Conservation (phyloP, 148 eudicot species). For the Chenopodium quinoa region DNA sequence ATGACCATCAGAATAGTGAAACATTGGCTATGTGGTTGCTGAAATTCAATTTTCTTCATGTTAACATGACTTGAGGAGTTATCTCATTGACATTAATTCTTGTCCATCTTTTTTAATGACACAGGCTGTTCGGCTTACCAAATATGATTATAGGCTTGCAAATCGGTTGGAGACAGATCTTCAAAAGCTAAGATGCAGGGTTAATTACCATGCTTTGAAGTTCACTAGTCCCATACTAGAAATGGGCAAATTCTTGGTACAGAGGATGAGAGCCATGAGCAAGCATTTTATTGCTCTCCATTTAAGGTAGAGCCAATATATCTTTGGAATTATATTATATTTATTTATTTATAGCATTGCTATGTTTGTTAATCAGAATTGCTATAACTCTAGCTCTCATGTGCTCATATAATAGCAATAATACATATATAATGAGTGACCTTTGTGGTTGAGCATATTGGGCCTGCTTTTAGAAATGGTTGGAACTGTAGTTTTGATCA, state of each 20-base stretch:
- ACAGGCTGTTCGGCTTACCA: conserved; percentile 96
- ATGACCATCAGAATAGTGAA: not conserved
- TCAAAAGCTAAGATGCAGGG: conserved; percentile 96
- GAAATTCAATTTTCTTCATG: not conserved
- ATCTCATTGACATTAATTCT: conserved; percentile 14
- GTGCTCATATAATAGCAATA: too few relatives aligned
- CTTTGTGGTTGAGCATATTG: not conserved
- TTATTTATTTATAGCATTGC: not conserved
- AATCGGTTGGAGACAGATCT: conserved; percentile 77
- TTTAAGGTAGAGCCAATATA: conserved; percentile 53
- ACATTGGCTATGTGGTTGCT: conserved; percentile 11
- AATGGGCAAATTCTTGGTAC: conserved; percentile 73
- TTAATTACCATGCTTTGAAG: conserved; percentile 83
- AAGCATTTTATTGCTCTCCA: conserved; percentile 88
- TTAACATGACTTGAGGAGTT: conserved; percentile 11
- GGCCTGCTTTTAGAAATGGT: not conserved
- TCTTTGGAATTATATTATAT: not conserved
- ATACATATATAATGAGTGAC: not conserved
- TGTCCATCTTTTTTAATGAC: conserved; percentile 31
- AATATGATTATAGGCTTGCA: conserved; percentile 94
- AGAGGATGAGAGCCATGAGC: conserved; percentile 72
- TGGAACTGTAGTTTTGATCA: not conserved
- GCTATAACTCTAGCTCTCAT: not conserved
- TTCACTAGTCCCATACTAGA: conserved; percentile 67
- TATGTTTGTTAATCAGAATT: not conserved